Conservation (phyloP, 1,139 yeast species). For the Hyphopichia burtonii region DNA sequence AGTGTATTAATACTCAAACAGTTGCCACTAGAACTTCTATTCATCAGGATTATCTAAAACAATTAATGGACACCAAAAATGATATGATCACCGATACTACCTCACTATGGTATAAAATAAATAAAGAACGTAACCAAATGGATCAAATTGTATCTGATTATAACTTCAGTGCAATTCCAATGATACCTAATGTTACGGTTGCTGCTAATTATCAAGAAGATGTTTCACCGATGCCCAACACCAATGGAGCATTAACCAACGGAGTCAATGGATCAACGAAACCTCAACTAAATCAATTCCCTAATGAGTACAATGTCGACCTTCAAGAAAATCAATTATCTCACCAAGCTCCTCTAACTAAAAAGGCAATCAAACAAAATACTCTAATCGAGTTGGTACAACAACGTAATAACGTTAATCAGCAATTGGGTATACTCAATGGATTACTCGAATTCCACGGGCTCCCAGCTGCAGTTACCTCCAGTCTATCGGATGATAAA, state of each 20-base stretch:
- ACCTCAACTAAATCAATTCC: background rate
- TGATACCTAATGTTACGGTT: conserved; percentile 23
- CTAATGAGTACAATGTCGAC: background rate
- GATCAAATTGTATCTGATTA: conserved; percentile 63
- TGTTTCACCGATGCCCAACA: background rate
- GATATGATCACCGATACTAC: conserved; percentile 73
- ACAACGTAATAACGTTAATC: conserved; percentile 53
- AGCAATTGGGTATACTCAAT: conserved; percentile 56
- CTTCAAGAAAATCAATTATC: background rate
- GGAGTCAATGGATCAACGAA: conserved; percentile 9
- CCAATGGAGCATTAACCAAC: conserved; percentile 4
- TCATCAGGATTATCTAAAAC: conserved; percentile 80
- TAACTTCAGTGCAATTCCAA: conserved; percentile 36
- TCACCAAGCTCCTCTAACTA: conserved; percentile 49
- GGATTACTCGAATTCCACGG: conserved; percentile 61
- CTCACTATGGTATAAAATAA: conserved; percentile 87
- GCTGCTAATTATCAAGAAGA: conserved; percentile 13
- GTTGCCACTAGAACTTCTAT: conserved; percentile 74
- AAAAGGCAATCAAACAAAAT: conserved; percentile 38
- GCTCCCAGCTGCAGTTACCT: conserved; percentile 64
- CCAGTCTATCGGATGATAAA: conserved; percentile 22
- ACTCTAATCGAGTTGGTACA: conserved; percentile 47
- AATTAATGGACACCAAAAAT: conserved; percentile 65
- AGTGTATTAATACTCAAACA: conserved; percentile 78
- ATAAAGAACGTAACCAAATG: conserved; percentile 82